Base-by-base conservation (phyloP, 2,329 filamentous ascomycete genomes). In the Fusarium hostae region DNA sequence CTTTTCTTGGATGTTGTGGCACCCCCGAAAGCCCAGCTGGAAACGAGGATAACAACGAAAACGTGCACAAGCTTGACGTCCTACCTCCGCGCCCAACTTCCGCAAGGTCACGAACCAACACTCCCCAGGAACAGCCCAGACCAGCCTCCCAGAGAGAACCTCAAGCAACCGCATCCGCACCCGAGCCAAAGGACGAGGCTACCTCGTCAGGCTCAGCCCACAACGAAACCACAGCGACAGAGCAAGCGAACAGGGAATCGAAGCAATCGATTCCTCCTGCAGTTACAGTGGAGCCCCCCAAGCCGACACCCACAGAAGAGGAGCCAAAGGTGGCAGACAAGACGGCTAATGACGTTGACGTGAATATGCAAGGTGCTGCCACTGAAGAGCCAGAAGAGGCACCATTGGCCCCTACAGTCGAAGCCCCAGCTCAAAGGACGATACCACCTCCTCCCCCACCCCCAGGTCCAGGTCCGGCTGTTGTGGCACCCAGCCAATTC, bases 1-100 rank as follows among this genome's bases (percentile, higher is more conserved):
- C 88, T 28, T 86, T 93, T 59, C 84, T 94, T 64, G 89, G 87
- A 66, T 94, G 91, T 82, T 93, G 91, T 79, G 86, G 85, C 60
- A 86, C 89, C 43, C 89, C 90, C 54, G 90, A 91, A 69, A 85
- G 88, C 70, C 85, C 86, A 20, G 87, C 88, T 69, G 78, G 81
- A 9, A 81, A 88, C 52, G 86, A 88, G 50, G 84, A 83, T 62
- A 86, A 86, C 57, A 86, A 87, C 64, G 79, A 88, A 63, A 85
- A 88, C 41, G 83, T 89, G 37, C 89, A 87, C 78, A 88, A 89
- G 82, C 82, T 89, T 72, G 83, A 89, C 74, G 88, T 84, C 77
- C 82, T 90, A 44, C 86, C 87, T 30, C 83, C 84, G 57, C 82
- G 88, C 55, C 87, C 87, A 45, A 81, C 85, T 37, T 88, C 87